Conservation (phyloP, 2,329 filamentous ascomycete species). For the Phialophora verrucosa region DNA sequence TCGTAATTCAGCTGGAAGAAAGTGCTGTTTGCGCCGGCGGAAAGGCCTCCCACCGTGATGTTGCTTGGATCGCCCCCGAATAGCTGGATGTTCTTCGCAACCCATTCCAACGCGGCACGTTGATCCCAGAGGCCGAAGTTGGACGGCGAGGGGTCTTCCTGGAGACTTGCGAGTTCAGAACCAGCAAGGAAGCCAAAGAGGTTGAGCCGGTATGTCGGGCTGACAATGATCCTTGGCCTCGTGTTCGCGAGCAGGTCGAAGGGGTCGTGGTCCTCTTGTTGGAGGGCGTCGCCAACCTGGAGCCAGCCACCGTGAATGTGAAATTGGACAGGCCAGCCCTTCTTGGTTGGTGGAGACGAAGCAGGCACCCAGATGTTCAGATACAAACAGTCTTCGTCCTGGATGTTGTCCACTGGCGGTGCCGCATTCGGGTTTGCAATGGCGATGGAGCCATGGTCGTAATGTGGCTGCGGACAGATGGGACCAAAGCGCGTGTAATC, state of each 20-base stretch:
- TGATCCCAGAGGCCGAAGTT: conserved; percentile 58
- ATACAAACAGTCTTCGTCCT: conserved; percentile 57
- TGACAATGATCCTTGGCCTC: conserved; percentile 46
- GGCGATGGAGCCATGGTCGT: conserved; percentile 34
- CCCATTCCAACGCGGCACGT: conserved; percentile 58
- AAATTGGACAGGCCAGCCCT: conserved; percentile 45
- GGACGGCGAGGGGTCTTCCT: conserved; percentile 43
- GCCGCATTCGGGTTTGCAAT: conserved; percentile 41
- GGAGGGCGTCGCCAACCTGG: conserved; percentile 53
- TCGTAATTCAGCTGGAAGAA: conserved; percentile 51
- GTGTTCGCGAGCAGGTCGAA: conserved; percentile 51
- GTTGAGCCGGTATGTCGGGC: conserved; percentile 57
- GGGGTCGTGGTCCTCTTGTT: conserved; percentile 52
- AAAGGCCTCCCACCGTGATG: conserved; percentile 54
- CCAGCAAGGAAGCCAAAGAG: conserved; percentile 58
- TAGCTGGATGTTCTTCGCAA: conserved; percentile 53
- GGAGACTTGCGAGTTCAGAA: conserved; percentile 45
- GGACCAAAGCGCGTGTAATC: conserved; percentile 48
- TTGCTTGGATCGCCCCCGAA: conserved; percentile 56
- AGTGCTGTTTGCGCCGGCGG: conserved; percentile 53
- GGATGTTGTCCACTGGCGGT: conserved; percentile 39
- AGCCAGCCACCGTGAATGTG: conserved; percentile 57
- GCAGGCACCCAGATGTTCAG: conserved; percentile 58
- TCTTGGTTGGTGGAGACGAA: conserved; percentile 24
- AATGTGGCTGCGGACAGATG: conserved; percentile 51